Evolutionary conservation across 768 basidiomycete genomes (phyloP).

Genomic region (Phaffia tasmanica): DNA sequence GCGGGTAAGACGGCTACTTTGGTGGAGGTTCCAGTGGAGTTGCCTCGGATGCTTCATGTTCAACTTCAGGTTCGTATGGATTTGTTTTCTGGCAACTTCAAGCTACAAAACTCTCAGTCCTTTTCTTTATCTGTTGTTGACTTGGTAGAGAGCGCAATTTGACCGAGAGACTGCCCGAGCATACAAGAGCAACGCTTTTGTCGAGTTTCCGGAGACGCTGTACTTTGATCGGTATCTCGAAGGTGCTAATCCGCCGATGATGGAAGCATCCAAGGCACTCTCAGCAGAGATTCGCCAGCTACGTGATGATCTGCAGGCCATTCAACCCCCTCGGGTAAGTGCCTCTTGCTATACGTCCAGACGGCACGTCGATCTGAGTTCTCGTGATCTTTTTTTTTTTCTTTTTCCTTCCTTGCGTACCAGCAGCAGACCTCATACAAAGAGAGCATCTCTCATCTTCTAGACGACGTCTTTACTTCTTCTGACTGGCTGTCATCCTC

Average conservation of each 20-base stretch:
- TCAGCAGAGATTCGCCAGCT: slow-evolving; percentile 62
- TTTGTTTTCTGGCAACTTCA: neutral
- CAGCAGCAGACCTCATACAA: slow-evolving; percentile 31
- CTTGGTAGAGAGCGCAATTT: slow-evolving; percentile 44
- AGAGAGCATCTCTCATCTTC: slow-evolving; percentile 48
- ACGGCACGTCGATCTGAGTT: neutral
- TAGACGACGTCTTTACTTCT: slow-evolving; percentile 46
- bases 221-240: slow-evolving; percentile 88
- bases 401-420: slow-evolving; percentile 5
- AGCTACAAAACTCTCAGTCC: slow-evolving; percentile 1
- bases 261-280: slow-evolving; percentile 56
- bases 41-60: slow-evolving; percentile 84
- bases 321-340: slow-evolving; percentile 6
- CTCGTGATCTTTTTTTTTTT: neutral
- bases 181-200: slow-evolving; percentile 91
- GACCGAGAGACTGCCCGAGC: slow-evolving; percentile 81
- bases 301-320: slow-evolving; percentile 57
- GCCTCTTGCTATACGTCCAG: neutral
- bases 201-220: slow-evolving; percentile 76
- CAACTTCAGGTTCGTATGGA: slow-evolving; percentile 67
- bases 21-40: slow-evolving; percentile 76
- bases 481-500: slow-evolving; percentile 32
- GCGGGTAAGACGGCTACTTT: slow-evolving; percentile 66
- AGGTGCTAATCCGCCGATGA: slow-evolving; percentile 58
- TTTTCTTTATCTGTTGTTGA: neutral